These are phyloP conservation scores for Glutinoglossum americanum DNA, from an alignment of 495 filamentous ascomycete genomes.

Conservation along the genomic window DNA sequence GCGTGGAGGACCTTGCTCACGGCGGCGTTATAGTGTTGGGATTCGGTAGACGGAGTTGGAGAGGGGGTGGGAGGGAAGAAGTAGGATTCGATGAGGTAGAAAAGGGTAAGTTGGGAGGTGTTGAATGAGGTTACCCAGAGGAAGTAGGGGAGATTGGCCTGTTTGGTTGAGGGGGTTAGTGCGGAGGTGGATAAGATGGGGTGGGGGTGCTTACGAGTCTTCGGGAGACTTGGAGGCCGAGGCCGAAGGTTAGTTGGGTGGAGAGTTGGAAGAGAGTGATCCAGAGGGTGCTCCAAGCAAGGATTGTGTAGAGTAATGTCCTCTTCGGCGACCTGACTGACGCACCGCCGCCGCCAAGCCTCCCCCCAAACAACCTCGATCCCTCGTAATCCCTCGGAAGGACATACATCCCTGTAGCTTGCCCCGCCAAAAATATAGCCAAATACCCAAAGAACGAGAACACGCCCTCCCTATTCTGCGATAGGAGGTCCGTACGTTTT, in stretches of 20 bases:
- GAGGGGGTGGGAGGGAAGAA: constrained; percentile 40
- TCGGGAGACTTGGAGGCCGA: constrained; percentile 57
- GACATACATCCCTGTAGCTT: constrained; percentile 47
- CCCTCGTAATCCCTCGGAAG: neutral
- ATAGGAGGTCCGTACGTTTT: constrained; percentile 51
- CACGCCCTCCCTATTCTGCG: constrained; percentile 80
- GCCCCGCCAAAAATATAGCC: constrained; percentile 82
- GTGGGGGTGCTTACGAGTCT: constrained; percentile 25
- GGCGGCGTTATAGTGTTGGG: constrained; percentile 34
- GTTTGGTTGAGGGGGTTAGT: neutral
- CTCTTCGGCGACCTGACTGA: constrained; percentile 17
- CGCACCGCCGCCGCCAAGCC: neutral
- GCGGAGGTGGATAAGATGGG: neutral
- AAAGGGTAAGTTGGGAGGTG: constrained; percentile 50
- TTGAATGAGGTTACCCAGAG: constrained; percentile 87
- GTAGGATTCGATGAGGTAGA: constrained; percentile 50
- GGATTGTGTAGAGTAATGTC: constrained; percentile 36
- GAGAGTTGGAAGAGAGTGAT: constrained; percentile 31
- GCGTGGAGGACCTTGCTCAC: constrained; percentile 61
- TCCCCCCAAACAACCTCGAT: neutral
- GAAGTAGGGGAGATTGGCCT: constrained; percentile 79
- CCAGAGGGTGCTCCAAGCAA: constrained; percentile 42
- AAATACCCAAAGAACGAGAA: constrained; percentile 88
- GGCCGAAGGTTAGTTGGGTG: constrained; percentile 31
- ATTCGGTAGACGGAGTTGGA: constrained; percentile 22